Evolutionary conservation across 2,329 filamentous ascomycete genomes (phyloP), one percentile per base, ranked within the genome.

Genomic region (Phaeophleospora eucalypticola): DNA sequence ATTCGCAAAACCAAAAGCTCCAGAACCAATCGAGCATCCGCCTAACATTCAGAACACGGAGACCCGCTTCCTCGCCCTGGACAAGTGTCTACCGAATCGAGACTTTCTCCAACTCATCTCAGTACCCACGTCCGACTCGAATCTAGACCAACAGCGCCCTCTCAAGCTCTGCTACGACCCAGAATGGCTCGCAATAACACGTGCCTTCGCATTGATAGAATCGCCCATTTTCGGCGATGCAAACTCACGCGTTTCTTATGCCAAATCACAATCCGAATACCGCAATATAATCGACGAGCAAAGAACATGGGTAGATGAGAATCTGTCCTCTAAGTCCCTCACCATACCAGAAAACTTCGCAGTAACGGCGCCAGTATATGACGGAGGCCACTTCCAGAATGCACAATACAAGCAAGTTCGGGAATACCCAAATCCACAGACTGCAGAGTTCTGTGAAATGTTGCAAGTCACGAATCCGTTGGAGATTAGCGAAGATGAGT

Each of bases 161-260:
- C 78, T 81, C 56, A 73, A 71, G 9, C 75, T 96, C 0, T 73
- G 82, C 39, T 97, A 98, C 64, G 93, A 98, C 66, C 81, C 84
- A 9, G 93, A 98, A 70, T 98, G 91, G 91, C 82, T 98, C 6
- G 86, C 93, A 35, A 96, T 98, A 54, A 90, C 84, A 10, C 86
- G 91, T 35, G 84, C 83, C 6, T 94, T 97, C 62, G 81, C 86
- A 34, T 59, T 73, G 2, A 75, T 81, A 34, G 60, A 73, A 36
- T 60, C 67, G 21, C 74, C 93, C 2, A 68, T 71, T 1, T 71
- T 91, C 32, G 86, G 87, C 48, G 63, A 69, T 6, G 75, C 78
- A 1, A 12, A 29, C 24, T 29, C 24, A 6, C 66, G 68, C 33
- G 68, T 78, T 0, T 75, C 84, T 0, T 65, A 39, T 10, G 87